These are phyloP conservation scores for Actinomucor elegans DNA, from an alignment of 371 early-diverging fungal species.

Conservation along the genomic window DNA sequence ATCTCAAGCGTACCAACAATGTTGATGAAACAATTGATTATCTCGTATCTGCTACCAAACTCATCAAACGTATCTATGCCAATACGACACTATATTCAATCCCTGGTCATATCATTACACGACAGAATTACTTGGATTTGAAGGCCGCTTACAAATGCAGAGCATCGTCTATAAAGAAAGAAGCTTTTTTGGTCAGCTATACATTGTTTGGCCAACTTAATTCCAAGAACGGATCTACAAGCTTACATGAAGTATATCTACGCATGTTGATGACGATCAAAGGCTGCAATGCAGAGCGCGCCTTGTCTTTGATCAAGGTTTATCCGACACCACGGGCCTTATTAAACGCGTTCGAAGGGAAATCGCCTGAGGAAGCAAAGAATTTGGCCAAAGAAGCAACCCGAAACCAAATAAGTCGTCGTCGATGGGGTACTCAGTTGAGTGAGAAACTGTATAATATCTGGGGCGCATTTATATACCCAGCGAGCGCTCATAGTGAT, in stretches of 20 bases:
- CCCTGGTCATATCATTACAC: conserved; percentile 55
- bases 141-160: conserved; percentile 29
- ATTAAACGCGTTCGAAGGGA: conserved; percentile 40
- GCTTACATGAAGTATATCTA: conserved; percentile 71
- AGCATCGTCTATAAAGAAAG: not conserved
- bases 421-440: conserved; percentile 50
- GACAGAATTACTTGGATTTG: conserved; percentile 50
- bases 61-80: conserved; percentile 49
- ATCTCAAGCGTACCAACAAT: conserved; percentile 67
- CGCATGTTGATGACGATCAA: conserved; percentile 81
- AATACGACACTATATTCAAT: conserved; percentile 54
- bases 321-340: conserved; percentile 71
- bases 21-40: conserved; percentile 81
- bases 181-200: conserved; percentile 55
- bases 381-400: conserved; percentile 38
- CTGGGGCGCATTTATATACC: conserved; percentile 48
- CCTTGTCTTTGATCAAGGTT: conserved; percentile 59
- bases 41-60: conserved; percentile 60
- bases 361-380: conserved; percentile 27
- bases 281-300: conserved; percentile 85
- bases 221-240: conserved; percentile 66
- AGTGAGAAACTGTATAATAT: conserved; percentile 58
- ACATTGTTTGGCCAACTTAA: conserved; percentile 62
- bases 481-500: not conserved
- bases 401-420: conserved; percentile 34